Evolutionary conservation across 345 rosid genomes (phyloP).

Genomic region (Pistacia vera): DNA sequence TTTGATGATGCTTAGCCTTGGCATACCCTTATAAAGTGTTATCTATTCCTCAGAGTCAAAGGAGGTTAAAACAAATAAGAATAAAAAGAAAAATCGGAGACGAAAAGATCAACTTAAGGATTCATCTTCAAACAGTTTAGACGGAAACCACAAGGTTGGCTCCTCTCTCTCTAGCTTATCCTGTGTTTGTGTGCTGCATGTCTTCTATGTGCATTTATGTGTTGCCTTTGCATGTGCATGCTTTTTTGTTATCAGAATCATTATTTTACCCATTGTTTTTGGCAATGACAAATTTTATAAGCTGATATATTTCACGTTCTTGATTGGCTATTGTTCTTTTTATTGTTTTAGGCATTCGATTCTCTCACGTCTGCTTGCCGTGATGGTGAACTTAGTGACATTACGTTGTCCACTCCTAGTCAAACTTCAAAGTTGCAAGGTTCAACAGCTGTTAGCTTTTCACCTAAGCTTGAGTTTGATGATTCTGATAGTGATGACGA

Average conservation of each 20-base stretch:
- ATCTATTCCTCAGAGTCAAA: constrained; percentile 46
- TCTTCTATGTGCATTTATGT: background rate
- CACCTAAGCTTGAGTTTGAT: constrained; percentile 49
- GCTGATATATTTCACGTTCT: background rate
- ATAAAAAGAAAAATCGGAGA: constrained; percentile 58
- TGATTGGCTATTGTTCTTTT: constrained; percentile 12
- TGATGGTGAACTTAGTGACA: constrained; percentile 24
- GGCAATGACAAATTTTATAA: background rate
- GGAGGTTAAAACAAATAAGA: constrained; percentile 43
- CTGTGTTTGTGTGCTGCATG: background rate
- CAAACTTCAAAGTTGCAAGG: constrained; percentile 42
- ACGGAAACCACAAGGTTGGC: constrained; percentile 37
- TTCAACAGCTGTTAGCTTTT: constrained; percentile 26
- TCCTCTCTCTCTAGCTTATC: constrained; percentile 2
- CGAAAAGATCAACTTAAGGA: constrained; percentile 53
- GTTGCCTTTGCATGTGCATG: background rate
- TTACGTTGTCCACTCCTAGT: constrained; percentile 23
- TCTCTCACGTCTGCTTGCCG: constrained; percentile 27
- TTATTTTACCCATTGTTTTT: background rate
- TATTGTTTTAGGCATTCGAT: constrained; percentile 36
- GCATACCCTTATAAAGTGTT: constrained; percentile 6
- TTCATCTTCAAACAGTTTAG: constrained; percentile 31
- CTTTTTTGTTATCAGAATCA: background rate
- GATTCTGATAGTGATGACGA: constrained; percentile 59
- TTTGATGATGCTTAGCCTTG: background rate